Base-by-base conservation (phyloP, 2,329 filamentous ascomycete genomes). In the Phaeosphaeria sp. region DNA sequence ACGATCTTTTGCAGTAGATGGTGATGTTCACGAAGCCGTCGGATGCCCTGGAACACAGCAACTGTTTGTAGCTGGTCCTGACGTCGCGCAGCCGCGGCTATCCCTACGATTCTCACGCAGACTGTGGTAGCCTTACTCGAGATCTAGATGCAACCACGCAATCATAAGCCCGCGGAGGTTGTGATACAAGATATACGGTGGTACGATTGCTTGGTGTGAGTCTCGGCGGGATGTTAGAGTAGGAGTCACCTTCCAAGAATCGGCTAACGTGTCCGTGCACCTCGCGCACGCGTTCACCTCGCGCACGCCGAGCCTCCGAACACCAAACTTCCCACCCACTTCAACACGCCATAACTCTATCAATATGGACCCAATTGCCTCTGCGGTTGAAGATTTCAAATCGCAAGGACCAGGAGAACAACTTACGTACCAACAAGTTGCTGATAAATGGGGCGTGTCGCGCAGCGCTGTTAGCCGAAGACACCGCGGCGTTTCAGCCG, bases 161-260 rank as follows among this genome's bases (percentile, higher is more conserved):
- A 41, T 49, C 39, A 33, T 50, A 18, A 23, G 23, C n/a, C 41
- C 44, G 6, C 15, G 11, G 22, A 20, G 17, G 46, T 55, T 2
- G 36, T 36, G 43, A 22, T 46, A 47, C 52, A 50, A 36, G 39
- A 36, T 23, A 10, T 36, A 36, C 30, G 9, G 30, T 36, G 30
- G 13, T 36, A 15, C 30, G 30, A 13, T 36, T 36, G 30, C 30
- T 36, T 36, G 20, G 23, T n/a, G 46, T 46, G 22, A 23, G 7
- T 55, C 13, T n/a, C 41, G 18, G 33, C 27, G 17, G 39, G 23
- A 50, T 43, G 23, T 36, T 55, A 23, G 36, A 44, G 41, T 3
- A 50, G 30, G 39, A 50, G 25, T 33, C 46, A 55, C 52, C 52
- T 55, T 55, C 52, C 52, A 21, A 25, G 23, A 33, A 20, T 20